A percentile compares a stretch with the other conserved stretches of the same genome.
phyloP scores from a whole-genome alignment of 2,329 filamentous ascomycete species.

The Cadophora malorum region DNA sequence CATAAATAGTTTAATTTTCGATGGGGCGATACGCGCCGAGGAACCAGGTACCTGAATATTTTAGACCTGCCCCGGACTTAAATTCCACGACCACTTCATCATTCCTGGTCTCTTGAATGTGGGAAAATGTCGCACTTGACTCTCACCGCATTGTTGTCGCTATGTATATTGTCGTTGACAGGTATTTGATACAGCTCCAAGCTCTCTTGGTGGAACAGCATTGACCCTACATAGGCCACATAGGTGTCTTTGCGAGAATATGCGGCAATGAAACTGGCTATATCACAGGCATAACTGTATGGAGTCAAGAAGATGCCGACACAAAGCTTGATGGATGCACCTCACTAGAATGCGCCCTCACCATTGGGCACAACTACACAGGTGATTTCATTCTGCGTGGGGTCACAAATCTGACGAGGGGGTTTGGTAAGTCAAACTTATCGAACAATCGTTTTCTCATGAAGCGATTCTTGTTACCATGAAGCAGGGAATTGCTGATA shows the following conservation, averaged over 20 bases:
- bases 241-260: constrained; percentile 1
- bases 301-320: constrained; percentile 14
- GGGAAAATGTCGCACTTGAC: background rate
- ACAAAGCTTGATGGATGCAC: constrained; percentile 18
- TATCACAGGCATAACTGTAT: background rate
- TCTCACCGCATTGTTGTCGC: background rate
- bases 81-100: background rate
- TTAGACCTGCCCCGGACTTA: background rate
- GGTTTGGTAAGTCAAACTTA: background rate
- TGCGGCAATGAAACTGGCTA: constrained; percentile 2
- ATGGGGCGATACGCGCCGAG: background rate
- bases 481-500: background rate
- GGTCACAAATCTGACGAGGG: constrained; percentile 11
- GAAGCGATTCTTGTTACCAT: background rate
- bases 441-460: too few relatives aligned
- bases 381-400: constrained; percentile 3
- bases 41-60: too few relatives aligned
- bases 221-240: background rate
- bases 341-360: background rate
- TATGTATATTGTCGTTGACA: background rate
- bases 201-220: too few relatives aligned
- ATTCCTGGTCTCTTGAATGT: background rate
- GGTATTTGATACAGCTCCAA: background rate
- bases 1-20: background rate
- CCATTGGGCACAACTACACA: constrained; percentile 15